A percentile compares a stretch with the other conserved stretches of the same genome.
Conservation (phyloP, 768 basidiomycete genomes). For the Obba rivulosa region DNA sequence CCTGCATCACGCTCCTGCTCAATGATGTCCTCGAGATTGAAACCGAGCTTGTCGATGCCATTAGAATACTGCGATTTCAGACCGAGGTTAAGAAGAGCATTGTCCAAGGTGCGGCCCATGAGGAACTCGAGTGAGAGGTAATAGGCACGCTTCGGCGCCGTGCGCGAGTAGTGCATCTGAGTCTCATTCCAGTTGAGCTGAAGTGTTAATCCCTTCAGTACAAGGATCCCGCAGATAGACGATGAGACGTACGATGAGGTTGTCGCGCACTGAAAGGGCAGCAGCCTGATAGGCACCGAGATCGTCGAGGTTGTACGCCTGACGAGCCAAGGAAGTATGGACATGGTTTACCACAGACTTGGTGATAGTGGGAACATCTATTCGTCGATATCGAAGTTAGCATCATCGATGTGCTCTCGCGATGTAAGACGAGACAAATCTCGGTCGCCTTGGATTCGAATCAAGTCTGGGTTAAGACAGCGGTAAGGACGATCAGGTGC, state of each 20-base stretch:
- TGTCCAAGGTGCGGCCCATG: constrained; percentile 77
- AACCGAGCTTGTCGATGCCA: constrained; percentile 75
- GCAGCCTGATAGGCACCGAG: constrained; percentile 90
- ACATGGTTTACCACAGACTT: constrained; percentile 78
- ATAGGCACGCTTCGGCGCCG: constrained; percentile 85
- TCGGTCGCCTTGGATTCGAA: too few species aligned
- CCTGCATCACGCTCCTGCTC: constrained; percentile 91
- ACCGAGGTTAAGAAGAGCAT: constrained; percentile 83
- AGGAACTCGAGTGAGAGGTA: constrained; percentile 95
- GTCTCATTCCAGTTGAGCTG: constrained; percentile 86
- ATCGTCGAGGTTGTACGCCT: constrained; percentile 83
- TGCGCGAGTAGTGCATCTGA: constrained; percentile 70
- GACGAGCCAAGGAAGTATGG: constrained; percentile 85
- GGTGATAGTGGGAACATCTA: constrained; percentile 60
- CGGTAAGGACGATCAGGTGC: too few species aligned
- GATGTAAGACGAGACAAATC: too few species aligned
- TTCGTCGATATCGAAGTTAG: too few species aligned
- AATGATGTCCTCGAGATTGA: constrained; percentile 82
- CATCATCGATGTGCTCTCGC: too few species aligned
- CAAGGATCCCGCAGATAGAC: neutral
- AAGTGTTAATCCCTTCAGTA: neutral
- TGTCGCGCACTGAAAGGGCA: constrained; percentile 83
- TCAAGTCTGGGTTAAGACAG: too few species aligned
- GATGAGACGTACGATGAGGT: constrained; percentile 67
- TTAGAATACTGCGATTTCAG: constrained; percentile 71